These are phyloP conservation scores for Cyanidium caldarium DNA, from an alignment of 23 red algal species.

Conservation along the genomic window DNA sequence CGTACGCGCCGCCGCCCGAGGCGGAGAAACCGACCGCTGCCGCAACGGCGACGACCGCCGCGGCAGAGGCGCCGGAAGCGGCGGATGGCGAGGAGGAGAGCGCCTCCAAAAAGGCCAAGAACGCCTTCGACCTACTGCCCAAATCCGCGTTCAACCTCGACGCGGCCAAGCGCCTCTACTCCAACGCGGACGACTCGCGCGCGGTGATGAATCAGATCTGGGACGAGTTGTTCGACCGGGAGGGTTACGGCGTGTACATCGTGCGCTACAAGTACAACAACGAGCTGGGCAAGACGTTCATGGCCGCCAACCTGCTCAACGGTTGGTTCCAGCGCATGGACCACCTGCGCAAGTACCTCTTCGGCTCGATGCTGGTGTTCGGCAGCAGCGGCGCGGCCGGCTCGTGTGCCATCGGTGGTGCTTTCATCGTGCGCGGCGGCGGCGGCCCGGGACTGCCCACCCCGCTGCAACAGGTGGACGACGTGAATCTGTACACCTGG, in stretches of 20 bases:
- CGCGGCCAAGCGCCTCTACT: slow-evolving; percentile 31
- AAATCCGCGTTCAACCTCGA: slow-evolving; percentile 16
- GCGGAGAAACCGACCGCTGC: neutral
- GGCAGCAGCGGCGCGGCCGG: slow-evolving; percentile 12
- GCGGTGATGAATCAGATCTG: slow-evolving; percentile 10
- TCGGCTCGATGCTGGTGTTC: slow-evolving; percentile 28
- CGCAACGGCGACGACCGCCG: neutral
- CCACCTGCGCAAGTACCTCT: slow-evolving; percentile 27
- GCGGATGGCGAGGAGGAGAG: slow-evolving; percentile 4
- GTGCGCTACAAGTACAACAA: slow-evolving; percentile 26
- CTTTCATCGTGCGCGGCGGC: slow-evolving; percentile 13
- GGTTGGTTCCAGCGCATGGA: slow-evolving; percentile 49
- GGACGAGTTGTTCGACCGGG: slow-evolving; percentile 20
- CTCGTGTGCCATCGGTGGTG: slow-evolving; percentile 17
- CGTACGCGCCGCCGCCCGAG: neutral
- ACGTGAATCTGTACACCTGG: slow-evolving; percentile 18
- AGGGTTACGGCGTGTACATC: slow-evolving; percentile 14
- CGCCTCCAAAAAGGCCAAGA: neutral
- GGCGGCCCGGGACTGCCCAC: slow-evolving; percentile 6
- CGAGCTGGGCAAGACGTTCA: slow-evolving; percentile 37
- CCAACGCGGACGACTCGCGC: slow-evolving; percentile 27
- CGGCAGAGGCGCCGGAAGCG: neutral
- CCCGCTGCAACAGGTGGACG: slow-evolving; percentile 6
- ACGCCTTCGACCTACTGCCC: slow-evolving; percentile 12
- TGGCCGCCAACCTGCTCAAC: slow-evolving; percentile 25